Evolutionary conservation across 495 filamentous ascomycete species (phyloP), one percentile per base, ranked within the genome.

Genomic region (Poronia punctata): DNA sequence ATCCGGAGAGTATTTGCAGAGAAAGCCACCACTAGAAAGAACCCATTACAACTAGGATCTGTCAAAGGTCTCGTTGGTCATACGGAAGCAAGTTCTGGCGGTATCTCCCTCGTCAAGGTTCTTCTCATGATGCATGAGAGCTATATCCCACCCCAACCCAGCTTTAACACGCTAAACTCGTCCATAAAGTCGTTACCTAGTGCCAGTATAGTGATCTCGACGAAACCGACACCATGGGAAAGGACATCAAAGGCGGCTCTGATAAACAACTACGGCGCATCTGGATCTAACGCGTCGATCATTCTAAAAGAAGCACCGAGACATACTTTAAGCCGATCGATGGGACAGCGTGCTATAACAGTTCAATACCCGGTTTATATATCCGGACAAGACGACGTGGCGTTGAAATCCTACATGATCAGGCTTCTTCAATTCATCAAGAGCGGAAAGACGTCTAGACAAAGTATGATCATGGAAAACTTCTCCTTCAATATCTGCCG

Each of bases 11-110:
- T 3, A 24, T 27, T 11, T 19, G 25, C 1, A 22, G 34, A 5
- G 50, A 46, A n/a, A 64, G 61, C 28, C 0, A 24, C 37, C 7
- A 16, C 38, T 0, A 39, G 67, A 1, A 7, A 9, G 8, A 20
- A 23, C 6, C 1, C 21, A 2, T 16, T 66, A 8, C 38, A 27
- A 7, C 10, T 71, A 7, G 58, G 61, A 2, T 70, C 68, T 3
- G 63, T 71, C 18, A 75, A 75, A 64, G 37, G 61, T 0, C 44
- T 60, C 7, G 44, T 75, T 8, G 70, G 74, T 12, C 74, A 78
- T 40, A 58, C 62, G 0, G 74, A 76, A 26, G 57, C 56, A 0
- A 53, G 65, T 0, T 69, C 68, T 2, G 73, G 73, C 3, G 42
- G 68, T 1, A 26, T 43, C 0, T 52, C 61, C 0, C 31, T 75